Evolutionary conservation across 2,329 filamentous ascomycete genomes (phyloP), one percentile per base, ranked within the genome.

Genomic region (Akanthomyces uredinophilus): DNA sequence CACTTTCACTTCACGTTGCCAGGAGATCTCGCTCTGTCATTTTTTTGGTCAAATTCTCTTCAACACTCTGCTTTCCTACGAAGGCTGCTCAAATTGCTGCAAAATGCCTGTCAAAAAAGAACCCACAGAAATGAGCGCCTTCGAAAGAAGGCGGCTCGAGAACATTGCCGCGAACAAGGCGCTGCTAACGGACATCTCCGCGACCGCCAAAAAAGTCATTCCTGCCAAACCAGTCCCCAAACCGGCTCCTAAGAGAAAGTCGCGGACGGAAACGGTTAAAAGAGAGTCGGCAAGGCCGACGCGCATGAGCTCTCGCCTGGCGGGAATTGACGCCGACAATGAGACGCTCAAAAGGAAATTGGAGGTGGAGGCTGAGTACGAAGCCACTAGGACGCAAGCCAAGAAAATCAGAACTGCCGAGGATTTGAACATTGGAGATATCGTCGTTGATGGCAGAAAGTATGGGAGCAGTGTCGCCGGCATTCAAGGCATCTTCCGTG

Each of bases 151-250:
- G 67, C 84, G 93, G 0, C 84, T 91, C 18, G 91, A 92, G 64
- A 96, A 96, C 67, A 96, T 96, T 46, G 91, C 88, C 0, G 87
- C 90, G 60, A 95, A 96, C 68, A 89, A 94, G 74, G 91, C 88
- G 0, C 72, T 96, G 0, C 76, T 97, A 0, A 90, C 90, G 64
- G 89, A 92, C 64, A 83, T 96, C 1, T 88, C 89, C 2, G 85
- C 86, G 2, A 83, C 89, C 0, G 87, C 91, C 0, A 88, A 89
- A 24, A 87, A 84, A 55, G 81, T 87, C n/a, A 79, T 89, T 13
- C 90, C 87, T 1, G 80, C 84, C 0, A 84, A 84, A 61, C 75
- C 82, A 1, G 74, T 78, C 0, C 69, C 79, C 0, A 82, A 79
- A 54, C 67, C 79, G 13, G 75, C 80, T 0, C 35, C 71, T 5